phyloP scores from a whole-genome alignment of 148 eudicot genomes.

The Oxyria digyna region DNA sequence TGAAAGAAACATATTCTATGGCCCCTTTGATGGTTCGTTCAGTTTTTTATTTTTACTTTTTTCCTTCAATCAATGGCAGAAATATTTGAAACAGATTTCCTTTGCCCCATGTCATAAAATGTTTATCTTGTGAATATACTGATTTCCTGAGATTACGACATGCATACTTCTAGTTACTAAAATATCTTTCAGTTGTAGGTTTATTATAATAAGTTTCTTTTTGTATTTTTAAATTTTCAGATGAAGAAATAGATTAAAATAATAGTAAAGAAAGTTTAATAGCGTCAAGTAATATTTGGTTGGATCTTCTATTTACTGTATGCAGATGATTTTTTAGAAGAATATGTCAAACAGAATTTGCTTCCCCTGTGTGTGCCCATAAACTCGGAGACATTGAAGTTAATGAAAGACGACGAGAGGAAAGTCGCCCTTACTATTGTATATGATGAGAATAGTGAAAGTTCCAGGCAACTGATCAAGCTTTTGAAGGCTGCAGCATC shows the following conservation, averaged over 20 bases:
- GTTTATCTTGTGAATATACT: background rate
- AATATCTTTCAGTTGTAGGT: background rate
- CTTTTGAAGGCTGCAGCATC: constrained; percentile 84
- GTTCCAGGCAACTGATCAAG: constrained; percentile 46
- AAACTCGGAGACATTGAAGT: constrained; percentile 49
- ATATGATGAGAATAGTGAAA: constrained; percentile 51
- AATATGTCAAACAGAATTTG: constrained; percentile 65
- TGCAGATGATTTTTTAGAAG: constrained; percentile 74
- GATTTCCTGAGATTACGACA: background rate
- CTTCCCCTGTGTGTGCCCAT: constrained; percentile 75
- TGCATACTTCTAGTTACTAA: background rate
- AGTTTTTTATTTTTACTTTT: background rate
- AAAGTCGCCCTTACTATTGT: constrained; percentile 71
- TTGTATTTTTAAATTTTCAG: no score
- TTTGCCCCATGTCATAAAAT: background rate
- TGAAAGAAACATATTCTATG: constrained; percentile 65
- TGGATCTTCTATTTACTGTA: background rate
- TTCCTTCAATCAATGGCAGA: background rate
- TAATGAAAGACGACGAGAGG: constrained; percentile 69
- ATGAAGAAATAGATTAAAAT: background rate
- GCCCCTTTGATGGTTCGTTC: constrained; percentile 86
- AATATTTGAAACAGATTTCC: background rate
- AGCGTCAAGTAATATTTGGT: background rate
- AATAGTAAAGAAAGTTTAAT: background rate
- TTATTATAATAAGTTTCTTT: background rate